Base-by-base conservation (phyloP, 176 grass and related monocot species). In the Eragrostis nindensis region DNA sequence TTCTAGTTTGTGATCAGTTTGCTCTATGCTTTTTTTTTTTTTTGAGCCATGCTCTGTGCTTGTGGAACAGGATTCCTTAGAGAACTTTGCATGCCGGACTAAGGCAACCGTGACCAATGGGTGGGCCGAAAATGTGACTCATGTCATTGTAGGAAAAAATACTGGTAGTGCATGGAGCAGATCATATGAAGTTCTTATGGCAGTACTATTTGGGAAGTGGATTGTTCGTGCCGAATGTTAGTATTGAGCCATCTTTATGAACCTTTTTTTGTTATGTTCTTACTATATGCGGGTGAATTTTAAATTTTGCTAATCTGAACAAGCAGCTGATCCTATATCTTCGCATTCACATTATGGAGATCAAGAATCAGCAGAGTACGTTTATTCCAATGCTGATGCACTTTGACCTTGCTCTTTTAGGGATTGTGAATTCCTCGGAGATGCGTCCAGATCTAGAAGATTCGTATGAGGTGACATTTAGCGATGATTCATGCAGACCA, bases 151-250 rank as follows among this genome's bases (percentile, higher is more conserved):
- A 65, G 82, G 76, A n/a, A 85, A 53, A 65, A 44, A 17, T 24
- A 36, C 53, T 55, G 27, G 39, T 49, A 56, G 8, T 8, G 9
- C 65, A 41, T 89, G 64, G 42, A 70, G 32, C 52, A 54, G 21
- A 71, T 81, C 82, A 11, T 89, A 81, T 71, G 77, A 89, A 68
- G 82, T 71, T 78, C 56, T 89, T 63, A 89, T 85, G 87, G 82
- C 56, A 11, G 71, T 85, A 66, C 17, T 85, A 1, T 76, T 53
- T 71, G 82, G 87, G 16, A 89, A 64, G 75, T 89, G 87, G 82
- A 38, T 89, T 80, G 38, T 89, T 64, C 74, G 7, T 21, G 22
- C 30, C 54, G 45, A 60, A 81, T 89, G 87, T 89, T 26, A 85
- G 82, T 85, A 32, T 64, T 70, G 41, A 65, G 32, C 30, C 24